phyloP scores from a whole-genome alignment of 495 filamentous ascomycete species.

The Cudoniella acicularis region DNA sequence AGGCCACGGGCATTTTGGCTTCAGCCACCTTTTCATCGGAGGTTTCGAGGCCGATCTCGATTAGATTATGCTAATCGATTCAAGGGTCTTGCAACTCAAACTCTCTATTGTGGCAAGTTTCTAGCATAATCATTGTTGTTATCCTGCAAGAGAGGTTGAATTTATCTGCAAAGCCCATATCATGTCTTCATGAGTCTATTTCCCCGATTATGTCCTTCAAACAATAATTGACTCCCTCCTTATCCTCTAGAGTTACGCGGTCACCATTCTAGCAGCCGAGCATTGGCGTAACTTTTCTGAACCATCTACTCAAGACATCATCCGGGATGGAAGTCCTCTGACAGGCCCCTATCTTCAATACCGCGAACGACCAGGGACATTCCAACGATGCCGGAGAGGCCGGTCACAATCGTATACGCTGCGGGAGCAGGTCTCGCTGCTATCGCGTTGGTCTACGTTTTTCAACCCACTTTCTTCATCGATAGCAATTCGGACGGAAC shows the following conservation, averaged over 20 bases:
- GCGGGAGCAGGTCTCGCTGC: conserved; percentile 94
- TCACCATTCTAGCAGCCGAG: neutral
- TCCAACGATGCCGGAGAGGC: conserved; percentile 76
- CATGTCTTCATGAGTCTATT: no score
- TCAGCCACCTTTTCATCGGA: neutral
- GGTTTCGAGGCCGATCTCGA: neutral
- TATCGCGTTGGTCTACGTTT: conserved; percentile 94
- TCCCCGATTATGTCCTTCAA: no score
- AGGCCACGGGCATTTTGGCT: no score
- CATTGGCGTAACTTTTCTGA: neutral
- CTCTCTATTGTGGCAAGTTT: neutral
- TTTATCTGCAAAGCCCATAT: no score
- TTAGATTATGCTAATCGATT: neutral
- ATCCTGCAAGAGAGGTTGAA: no score
- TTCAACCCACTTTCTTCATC: conserved; percentile 90
- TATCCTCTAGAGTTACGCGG: no score
- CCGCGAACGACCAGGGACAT: neutral
- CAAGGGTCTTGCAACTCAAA: neutral
- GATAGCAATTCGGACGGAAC: conserved; percentile 63
- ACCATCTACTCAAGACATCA: neutral
- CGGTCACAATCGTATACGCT: conserved; percentile 86
- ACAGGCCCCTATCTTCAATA: neutral
- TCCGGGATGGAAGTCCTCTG: neutral
- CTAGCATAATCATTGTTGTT: no score
- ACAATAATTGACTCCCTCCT: no score